Conservation (phyloP, 2,329 filamentous ascomycete species). For the Chaetomium sp. region DNA sequence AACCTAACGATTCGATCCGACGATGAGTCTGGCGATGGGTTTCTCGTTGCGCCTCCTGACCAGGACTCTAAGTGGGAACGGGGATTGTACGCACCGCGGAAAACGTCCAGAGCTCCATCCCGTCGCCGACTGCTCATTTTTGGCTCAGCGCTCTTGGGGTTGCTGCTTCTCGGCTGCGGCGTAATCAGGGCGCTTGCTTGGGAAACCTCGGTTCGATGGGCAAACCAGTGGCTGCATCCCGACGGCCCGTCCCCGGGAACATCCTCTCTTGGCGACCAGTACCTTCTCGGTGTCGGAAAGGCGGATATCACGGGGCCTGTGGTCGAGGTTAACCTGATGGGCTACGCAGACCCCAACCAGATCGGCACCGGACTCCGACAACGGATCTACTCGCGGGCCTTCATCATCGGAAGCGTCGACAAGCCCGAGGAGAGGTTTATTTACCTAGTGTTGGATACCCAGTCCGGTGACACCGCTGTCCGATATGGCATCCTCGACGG, state of each 20-base stretch:
- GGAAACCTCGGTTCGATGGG: neutral
- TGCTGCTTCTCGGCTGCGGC: neutral
- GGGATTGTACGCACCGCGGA: neutral
- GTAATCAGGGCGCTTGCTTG: neutral
- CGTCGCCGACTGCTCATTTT: neutral
- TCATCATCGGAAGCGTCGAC: constrained; percentile 68
- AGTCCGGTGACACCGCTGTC: constrained; percentile 83
- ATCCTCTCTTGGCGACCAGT: constrained; percentile 31
- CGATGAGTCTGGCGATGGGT: too few species aligned
- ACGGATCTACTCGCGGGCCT: constrained; percentile 80
- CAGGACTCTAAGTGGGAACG: neutral
- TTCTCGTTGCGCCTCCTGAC: neutral
- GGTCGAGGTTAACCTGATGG: constrained; percentile 85
- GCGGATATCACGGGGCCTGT: constrained; percentile 64
- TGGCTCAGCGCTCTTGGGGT: neutral
- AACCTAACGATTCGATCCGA: neutral
- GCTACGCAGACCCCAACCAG: constrained; percentile 82
- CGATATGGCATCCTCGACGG: constrained; percentile 79
- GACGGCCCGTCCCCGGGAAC: neutral
- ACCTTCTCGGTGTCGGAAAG: constrained; percentile 51
- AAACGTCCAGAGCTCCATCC: neutral
- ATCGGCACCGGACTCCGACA: constrained; percentile 78
- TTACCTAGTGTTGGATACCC: constrained; percentile 81
- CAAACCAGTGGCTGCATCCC: neutral
- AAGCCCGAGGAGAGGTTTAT: constrained; percentile 67